Evolutionary conservation across 345 rosid species (phyloP).

Genomic region (Excoecaria agallocha): DNA sequence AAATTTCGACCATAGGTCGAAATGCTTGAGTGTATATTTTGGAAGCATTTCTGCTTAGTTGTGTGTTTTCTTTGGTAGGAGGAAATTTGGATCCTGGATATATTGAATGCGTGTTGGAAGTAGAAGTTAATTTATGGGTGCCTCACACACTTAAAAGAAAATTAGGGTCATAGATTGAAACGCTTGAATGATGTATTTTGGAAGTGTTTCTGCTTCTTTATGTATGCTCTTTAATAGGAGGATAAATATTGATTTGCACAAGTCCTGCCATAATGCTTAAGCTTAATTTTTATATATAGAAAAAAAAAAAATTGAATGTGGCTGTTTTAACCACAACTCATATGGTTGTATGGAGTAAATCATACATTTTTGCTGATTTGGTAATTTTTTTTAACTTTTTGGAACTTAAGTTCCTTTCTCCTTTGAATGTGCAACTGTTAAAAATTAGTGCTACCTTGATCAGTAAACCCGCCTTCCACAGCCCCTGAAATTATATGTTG

Average conservation of each 20-base stretch:
- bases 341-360: neutral
- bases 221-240: neutral
- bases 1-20: neutral
- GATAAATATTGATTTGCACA: neutral
- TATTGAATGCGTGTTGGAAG: neutral
- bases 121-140: neutral
- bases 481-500: neutral
- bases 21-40: neutral
- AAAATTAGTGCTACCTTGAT: neutral
- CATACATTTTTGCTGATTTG: neutral
- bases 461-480: neutral
- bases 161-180: neutral
- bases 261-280: neutral
- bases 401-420: neutral
- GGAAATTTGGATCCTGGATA: neutral
- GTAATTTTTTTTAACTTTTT: neutral
- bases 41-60: neutral
- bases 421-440: neutral
- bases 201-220: neutral
- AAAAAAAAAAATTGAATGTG: neutral
- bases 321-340: neutral
- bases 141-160: neutral
- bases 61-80: neutral
- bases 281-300: neutral
- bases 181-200: neutral